These are phyloP conservation scores for Sparassis latifolia DNA, from an alignment of 1,284 basidiomycete genomes.

Conservation along the genomic window DNA sequence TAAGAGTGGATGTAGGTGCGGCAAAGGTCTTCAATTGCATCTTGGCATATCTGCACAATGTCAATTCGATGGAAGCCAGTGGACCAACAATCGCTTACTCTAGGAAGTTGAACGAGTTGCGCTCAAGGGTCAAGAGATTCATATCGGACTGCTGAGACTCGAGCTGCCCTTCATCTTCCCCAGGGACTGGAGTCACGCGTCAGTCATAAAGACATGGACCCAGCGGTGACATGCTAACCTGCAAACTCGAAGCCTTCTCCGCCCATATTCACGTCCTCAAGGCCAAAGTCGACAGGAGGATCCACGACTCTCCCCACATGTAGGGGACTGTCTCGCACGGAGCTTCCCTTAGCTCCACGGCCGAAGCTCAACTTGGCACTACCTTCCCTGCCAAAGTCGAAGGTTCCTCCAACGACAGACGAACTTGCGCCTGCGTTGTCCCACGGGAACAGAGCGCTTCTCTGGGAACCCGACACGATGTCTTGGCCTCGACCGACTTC, in stretches of 20 bases:
- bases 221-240: conserved; percentile 31
- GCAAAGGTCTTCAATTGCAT: conserved; percentile 64
- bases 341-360: conserved; percentile 44
- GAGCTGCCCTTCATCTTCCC: conserved; percentile 26
- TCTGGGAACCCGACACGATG: conserved; percentile 44
- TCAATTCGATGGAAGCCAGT: not conserved
- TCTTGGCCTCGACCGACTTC: conserved; percentile 31
- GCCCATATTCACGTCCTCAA: conserved; percentile 26
- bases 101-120: conserved; percentile 70
- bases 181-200: conserved; percentile 22
- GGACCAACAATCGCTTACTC: conserved; percentile 42
- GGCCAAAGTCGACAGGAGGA: conserved; percentile 41
- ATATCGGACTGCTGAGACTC: conserved; percentile 51
- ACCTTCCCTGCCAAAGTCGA: conserved; percentile 33
- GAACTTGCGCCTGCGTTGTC: conserved; percentile 68
- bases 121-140: conserved; percentile 56
- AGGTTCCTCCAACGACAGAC: conserved; percentile 36
- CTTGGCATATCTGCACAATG: conserved; percentile 54
- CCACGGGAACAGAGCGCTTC: conserved; percentile 73
- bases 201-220: conserved; percentile 11
- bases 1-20: conserved; percentile 36
- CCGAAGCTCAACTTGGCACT: conserved; percentile 41
- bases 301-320: conserved; percentile 32
- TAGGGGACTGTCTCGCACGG: conserved; percentile 38
- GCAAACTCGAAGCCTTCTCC: conserved; percentile 63